Evolutionary conservation across 1,139 yeast species (phyloP), one percentile per base, ranked within the genome.

Genomic region (Lodderomyces parapsilosis): DNA sequence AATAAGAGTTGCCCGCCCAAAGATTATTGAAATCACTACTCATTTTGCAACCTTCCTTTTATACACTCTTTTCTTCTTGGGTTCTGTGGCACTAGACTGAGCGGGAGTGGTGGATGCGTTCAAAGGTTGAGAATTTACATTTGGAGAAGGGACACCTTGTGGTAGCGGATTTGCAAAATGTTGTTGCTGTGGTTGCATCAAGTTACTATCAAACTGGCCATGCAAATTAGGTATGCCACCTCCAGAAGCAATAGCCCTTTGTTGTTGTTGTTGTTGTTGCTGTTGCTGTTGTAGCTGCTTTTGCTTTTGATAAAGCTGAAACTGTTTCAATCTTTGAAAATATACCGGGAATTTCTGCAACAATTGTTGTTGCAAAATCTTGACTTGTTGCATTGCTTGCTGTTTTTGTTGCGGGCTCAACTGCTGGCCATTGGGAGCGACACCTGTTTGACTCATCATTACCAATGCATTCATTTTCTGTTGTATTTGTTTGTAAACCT

Each of bases 381-480:
- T 70, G 9, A 76, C 76, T 49, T 73, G 77, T 43, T 69, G 73
- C 18, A 70, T 53, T 0, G 78, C 77, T 48, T 70, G 75, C 48
- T 70, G 76, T 44, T 71, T 74, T 47, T 73, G 78, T 44, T 69
- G 75, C 5, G 71, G 71, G 3, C 67, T 68, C 43, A 73, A 63
- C 43, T 66, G 68, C 24, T 70, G 66, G 15, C 76, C 63, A 44
- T 68, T 72, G 8, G 78, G 77, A 1, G 77, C 71, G 10, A 69
- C 56, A 1, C 78, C 78, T 10, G 71, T 58, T 46, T 69, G 71
- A 11, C 76, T 74, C 77, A 73, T 72, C 48, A 65, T 63, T 2
- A 68, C 71, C 46, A 71, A 66, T 2, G 76, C 66, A 45, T 64
- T 63, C 68, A 71, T 69, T 40, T 71, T 60, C 1, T 63, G 55